Percentiles rank a stretch among this genome's conserved stretches.
phyloP scores from a whole-genome alignment of 306 rosid species.

The Astragalus membranaceus region DNA sequence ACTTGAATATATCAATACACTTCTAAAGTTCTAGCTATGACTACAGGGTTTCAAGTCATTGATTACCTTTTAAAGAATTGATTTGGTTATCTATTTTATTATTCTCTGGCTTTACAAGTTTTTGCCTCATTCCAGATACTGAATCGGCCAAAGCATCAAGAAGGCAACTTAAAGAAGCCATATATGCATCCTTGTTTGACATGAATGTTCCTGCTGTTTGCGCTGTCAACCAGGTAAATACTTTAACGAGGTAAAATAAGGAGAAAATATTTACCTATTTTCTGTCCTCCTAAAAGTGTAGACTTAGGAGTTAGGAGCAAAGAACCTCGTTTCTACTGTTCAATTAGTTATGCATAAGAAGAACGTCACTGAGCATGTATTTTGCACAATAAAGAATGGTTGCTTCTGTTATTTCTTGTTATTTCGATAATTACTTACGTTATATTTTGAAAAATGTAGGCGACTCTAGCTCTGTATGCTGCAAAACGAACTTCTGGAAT shows the following conservation, averaged over 20 bases:
- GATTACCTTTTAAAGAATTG: neutral
- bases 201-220: slow-evolving; percentile 89
- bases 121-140: slow-evolving; percentile 51
- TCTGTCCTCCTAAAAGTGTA: no score
- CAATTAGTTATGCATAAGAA: neutral
- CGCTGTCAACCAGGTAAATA: slow-evolving; percentile 78
- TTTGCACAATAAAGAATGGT: neutral
- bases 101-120: neutral
- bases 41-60: neutral
- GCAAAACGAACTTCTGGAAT: slow-evolving; percentile 83
- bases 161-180: slow-evolving; percentile 74
- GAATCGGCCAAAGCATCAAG: slow-evolving; percentile 79
- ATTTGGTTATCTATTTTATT: neutral
- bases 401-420: neutral
- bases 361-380: neutral
- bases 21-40: neutral
- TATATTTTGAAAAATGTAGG: slow-evolving; percentile 49
- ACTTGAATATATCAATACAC: neutral
- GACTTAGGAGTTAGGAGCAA: neutral
- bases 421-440: slow-evolving; percentile 3
- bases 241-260: neutral
- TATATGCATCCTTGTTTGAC: slow-evolving; percentile 61
- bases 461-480: slow-evolving; percentile 79
- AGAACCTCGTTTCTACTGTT: neutral
- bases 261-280: neutral